Base-by-base conservation (phyloP, 108 stramenopile genomes). In the Pseudonitzschia multiseries region DNA sequence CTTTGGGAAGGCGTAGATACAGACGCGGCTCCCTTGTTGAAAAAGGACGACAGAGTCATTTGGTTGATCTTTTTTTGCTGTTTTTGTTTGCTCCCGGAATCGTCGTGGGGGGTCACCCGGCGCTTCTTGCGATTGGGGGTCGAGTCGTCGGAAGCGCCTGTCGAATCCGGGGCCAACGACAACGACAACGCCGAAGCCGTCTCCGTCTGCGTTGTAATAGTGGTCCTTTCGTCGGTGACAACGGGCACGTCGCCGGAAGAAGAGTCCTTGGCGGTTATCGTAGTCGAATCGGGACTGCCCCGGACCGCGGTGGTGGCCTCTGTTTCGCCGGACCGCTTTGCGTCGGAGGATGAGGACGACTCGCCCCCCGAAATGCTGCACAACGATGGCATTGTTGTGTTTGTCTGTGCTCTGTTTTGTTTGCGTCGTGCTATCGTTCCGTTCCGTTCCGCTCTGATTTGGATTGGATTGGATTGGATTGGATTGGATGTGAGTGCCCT, bases 31-130 rank as follows among this genome's bases (percentile, higher is more conserved):
- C 26, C 66, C 12, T 44, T 36, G 28, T 43, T 24, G 42, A 67
- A 67, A 33, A 74, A 74, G 66, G 64, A 48, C 24, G 62, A 50
- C 41, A 74, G 48, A 43, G 42, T 74, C 74, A 74, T 68, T 59
- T 74, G 74, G 33, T 74, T 74, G 28, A 74, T 65, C 53, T 66
- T 74, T 56, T 59, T 66, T 64, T 74, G 74, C 56, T 74, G 74
- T 21, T 43, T 27, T 67, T 74, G 64, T 26, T 74, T 74, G 52
- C 65, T 74, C 18, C 64, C 48, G 22, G 57, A 27, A 60, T 57
- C 71, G 42, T 43, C 41, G 10, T 4, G 3, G 0, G 71, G 71
- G 1, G 71, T 71, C 36, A 71, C 71, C 26, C 28, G 14, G 12
- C 46, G 66, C 36, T 67, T 67, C 66, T 67, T 67, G 66, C 20